Evolutionary conservation across 1,284 basidiomycete genomes (phyloP).

Genomic region (Volvariella volvacea): DNA sequence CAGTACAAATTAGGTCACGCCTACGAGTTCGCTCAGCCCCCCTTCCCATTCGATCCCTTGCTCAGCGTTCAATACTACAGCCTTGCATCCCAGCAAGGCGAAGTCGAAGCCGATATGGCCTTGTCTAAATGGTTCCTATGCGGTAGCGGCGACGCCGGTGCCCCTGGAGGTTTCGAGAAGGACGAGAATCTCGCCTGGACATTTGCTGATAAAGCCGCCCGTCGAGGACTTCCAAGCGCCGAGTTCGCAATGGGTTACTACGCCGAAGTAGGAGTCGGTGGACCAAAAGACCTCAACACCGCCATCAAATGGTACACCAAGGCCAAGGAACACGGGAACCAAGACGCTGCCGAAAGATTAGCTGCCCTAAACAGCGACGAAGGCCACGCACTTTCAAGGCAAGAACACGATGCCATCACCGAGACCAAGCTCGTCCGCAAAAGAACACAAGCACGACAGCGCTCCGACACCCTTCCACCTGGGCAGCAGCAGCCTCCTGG

Average conservation of each 20-base stretch:
- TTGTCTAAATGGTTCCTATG: slow-evolving; percentile 94
- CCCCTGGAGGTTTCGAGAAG: slow-evolving; percentile 74
- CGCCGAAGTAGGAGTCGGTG: slow-evolving; percentile 74
- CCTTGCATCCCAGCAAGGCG: slow-evolving; percentile 78
- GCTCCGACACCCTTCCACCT: slow-evolving; percentile 43
- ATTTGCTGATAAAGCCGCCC: slow-evolving; percentile 89
- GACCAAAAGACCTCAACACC: slow-evolving; percentile 54
- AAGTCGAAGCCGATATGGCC: slow-evolving; percentile 93
- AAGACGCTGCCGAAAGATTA: slow-evolving; percentile 76
- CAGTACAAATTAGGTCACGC: slow-evolving; percentile 92
- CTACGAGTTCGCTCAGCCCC: slow-evolving; percentile 86
- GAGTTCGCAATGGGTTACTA: slow-evolving; percentile 97
- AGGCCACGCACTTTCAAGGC: slow-evolving; percentile 57
- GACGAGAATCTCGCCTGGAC: slow-evolving; percentile 84
- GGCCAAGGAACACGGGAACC: slow-evolving; percentile 77
- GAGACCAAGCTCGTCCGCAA: slow-evolving; percentile 77
- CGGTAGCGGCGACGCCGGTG: slow-evolving; percentile 49
- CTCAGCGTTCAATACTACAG: slow-evolving; percentile 92
- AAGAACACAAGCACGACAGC: slow-evolving; percentile 74
- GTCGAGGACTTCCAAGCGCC: slow-evolving; percentile 72
- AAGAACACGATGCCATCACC: slow-evolving; percentile 77
- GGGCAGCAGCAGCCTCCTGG: slow-evolving; percentile 3
- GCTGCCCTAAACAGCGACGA: slow-evolving; percentile 53
- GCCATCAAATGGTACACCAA: slow-evolving; percentile 69
- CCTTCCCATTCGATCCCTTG: slow-evolving; percentile 84